Conservation (phyloP, 495 filamentous ascomycete species). For the Aspergillus haitiensis region DNA sequence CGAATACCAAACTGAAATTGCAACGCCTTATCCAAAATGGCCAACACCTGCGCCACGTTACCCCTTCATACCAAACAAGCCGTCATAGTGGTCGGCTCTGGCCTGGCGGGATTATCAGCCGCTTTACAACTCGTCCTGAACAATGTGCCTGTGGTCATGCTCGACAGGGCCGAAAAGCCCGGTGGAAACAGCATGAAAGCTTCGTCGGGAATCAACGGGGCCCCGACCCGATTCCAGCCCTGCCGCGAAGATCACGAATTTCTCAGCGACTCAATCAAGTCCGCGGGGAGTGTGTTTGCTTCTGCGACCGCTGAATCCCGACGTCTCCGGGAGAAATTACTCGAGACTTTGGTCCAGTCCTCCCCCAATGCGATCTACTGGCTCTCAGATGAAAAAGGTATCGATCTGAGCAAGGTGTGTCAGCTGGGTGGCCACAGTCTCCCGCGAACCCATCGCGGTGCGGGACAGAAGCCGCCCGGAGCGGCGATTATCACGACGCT, state of each 20-base stretch:
- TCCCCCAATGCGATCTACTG: constrained; percentile 50
- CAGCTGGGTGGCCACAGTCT: constrained; percentile 54
- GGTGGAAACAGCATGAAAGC: constrained; percentile 66
- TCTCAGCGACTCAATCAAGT: constrained; percentile 53
- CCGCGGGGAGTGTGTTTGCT: constrained; percentile 32
- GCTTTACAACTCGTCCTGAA: constrained; percentile 47
- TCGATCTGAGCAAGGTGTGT: constrained; percentile 56
- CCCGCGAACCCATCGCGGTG: constrained; percentile 56
- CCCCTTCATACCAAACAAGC: constrained; percentile 1
- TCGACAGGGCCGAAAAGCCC: constrained; percentile 55
- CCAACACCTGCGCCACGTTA: constrained; percentile 1
- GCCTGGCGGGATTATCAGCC: constrained; percentile 26
- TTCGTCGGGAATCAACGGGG: constrained; percentile 62
- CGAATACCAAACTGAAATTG: too few relatives aligned
- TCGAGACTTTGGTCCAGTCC: constrained; percentile 39
- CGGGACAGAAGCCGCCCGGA: constrained; percentile 51
- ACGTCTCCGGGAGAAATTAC: constrained; percentile 39
- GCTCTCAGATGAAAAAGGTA: constrained; percentile 48
- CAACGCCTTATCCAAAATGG: neutral
- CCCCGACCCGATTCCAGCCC: constrained; percentile 53
- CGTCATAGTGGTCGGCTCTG: constrained; percentile 24
- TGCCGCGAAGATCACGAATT: constrained; percentile 38
- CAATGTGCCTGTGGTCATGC: constrained; percentile 46
- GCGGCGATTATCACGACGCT: constrained; percentile 53
- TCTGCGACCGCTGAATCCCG: constrained; percentile 5